phyloP scores from a whole-genome alignment of 108 stramenopile genomes.

The Cylindrotheca closterium region DNA sequence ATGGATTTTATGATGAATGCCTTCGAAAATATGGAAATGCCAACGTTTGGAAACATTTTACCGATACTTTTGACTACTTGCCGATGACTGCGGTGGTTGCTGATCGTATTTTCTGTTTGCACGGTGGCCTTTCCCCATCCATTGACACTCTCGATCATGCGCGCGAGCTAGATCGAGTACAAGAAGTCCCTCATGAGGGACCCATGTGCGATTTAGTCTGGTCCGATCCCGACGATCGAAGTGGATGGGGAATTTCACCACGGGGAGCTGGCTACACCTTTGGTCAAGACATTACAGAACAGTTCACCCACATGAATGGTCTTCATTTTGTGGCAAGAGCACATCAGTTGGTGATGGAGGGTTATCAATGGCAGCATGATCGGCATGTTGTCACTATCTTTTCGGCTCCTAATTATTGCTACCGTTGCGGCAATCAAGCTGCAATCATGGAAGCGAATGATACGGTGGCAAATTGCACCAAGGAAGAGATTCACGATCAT shows the following conservation, averaged over 20 bases:
- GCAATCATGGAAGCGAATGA: constrained; percentile 91
- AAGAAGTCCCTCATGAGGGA: constrained; percentile 93
- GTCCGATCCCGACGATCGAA: constrained; percentile 96
- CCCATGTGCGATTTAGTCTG: constrained; percentile 94
- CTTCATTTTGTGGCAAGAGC: constrained; percentile 91
- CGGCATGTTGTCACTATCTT: constrained; percentile 94
- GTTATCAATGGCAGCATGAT: constrained; percentile 79
- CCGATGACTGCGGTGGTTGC: constrained; percentile 85
- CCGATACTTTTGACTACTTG: constrained; percentile 88
- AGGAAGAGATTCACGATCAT: constrained; percentile 83
- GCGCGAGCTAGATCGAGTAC: constrained; percentile 78
- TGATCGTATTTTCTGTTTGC: constrained; percentile 84
- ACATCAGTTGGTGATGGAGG: constrained; percentile 98
- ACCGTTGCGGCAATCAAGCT: constrained; percentile 89
- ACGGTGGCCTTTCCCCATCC: constrained; percentile 88
- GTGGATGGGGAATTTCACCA: constrained; percentile 97
- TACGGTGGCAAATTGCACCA: constrained; percentile 48
- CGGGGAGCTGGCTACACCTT: constrained; percentile 98
- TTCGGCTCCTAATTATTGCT: constrained; percentile 89
- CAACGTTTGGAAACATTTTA: constrained; percentile 87
- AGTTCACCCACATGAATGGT: constrained; percentile 91
- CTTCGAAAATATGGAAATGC: constrained; percentile 68
- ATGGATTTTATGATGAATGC: constrained; percentile 88
- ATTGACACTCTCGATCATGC: constrained; percentile 89
- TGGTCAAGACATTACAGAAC: constrained; percentile 93